Evolutionary conservation across 257 asterid species (phyloP).

Genomic region (Petrea volubilis): DNA sequence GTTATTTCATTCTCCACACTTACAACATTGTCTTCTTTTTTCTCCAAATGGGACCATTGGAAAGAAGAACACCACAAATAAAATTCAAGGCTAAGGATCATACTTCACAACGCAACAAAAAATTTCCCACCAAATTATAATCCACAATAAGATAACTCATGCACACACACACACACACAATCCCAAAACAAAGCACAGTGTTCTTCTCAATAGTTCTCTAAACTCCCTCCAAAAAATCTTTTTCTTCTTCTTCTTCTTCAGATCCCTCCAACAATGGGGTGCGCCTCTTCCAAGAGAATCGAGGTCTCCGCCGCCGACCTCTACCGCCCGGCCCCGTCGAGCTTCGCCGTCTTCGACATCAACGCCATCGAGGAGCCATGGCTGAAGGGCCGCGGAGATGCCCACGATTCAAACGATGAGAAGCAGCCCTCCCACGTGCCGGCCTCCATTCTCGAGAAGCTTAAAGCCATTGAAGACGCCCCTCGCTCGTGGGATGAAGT

Average conservation of each 20-base stretch:
- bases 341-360: conserved; percentile 79
- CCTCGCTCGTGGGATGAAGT: conserved; percentile 92
- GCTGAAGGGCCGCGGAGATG: conserved; percentile 40
- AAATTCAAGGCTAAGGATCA: conserved; percentile 23
- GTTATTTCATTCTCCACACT: conserved; percentile 27
- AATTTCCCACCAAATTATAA: conserved; percentile 1
- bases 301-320: conserved; percentile 54
- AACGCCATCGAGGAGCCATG: conserved; percentile 84
- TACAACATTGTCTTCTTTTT: not conserved
- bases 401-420: conserved; percentile 26
- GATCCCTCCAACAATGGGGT: conserved; percentile 52
- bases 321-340: conserved; percentile 82
- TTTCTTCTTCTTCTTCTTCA: no score
- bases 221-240: conserved; percentile 33
- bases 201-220: not conserved
- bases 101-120: not conserved
- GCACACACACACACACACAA: not conserved
- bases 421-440: conserved; percentile 49
- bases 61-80: conserved; percentile 26
- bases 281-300: conserved; percentile 70
- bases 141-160: not conserved
- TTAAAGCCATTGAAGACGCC: conserved; percentile 67
- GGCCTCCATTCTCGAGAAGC: conserved; percentile 65
- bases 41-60: conserved; percentile 18
- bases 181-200: no score